Conservation (phyloP, 164 flowering plant species). For the Aristolochia californica region DNA sequence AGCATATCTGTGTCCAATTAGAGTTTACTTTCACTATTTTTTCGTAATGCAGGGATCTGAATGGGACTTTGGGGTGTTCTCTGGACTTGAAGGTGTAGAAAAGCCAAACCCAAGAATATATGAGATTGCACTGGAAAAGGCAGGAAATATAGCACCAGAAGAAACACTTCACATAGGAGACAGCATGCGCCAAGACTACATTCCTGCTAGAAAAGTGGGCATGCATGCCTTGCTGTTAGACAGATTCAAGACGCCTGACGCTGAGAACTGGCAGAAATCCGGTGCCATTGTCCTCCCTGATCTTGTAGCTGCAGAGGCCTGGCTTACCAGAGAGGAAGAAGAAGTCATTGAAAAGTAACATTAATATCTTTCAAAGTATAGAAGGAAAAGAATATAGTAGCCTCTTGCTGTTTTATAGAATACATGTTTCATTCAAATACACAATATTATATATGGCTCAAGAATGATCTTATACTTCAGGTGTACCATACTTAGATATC, state of each 20-base stretch:
- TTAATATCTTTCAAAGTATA: background rate
- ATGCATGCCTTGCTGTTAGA: slow-evolving; percentile 81
- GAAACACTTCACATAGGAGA: slow-evolving; percentile 82
- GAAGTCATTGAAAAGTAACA: background rate
- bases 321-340: slow-evolving; percentile 34
- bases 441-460: too few relatives aligned
- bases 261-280: slow-evolving; percentile 55
- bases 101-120: slow-evolving; percentile 73
- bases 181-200: slow-evolving; percentile 72
- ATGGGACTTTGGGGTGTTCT: slow-evolving; percentile 98
- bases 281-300: slow-evolving; percentile 77
- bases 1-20: too few relatives aligned
- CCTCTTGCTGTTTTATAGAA: too few relatives aligned
- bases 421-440: too few relatives aligned
- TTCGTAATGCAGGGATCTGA: slow-evolving; percentile 53
- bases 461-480: too few relatives aligned
- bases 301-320: slow-evolving; percentile 46
- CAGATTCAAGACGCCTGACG: slow-evolving; percentile 70
- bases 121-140: slow-evolving; percentile 67
- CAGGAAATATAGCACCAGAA: slow-evolving; percentile 66
- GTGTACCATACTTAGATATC: too few relatives aligned
- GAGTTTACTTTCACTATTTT: too few relatives aligned
- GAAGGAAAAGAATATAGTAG: background rate
- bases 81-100: slow-evolving; percentile 97
- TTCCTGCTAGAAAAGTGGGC: slow-evolving; percentile 65